These are phyloP conservation scores for Xylaria sp. DNA, from an alignment of 2,329 filamentous ascomycete species.

Conservation along the genomic window DNA sequence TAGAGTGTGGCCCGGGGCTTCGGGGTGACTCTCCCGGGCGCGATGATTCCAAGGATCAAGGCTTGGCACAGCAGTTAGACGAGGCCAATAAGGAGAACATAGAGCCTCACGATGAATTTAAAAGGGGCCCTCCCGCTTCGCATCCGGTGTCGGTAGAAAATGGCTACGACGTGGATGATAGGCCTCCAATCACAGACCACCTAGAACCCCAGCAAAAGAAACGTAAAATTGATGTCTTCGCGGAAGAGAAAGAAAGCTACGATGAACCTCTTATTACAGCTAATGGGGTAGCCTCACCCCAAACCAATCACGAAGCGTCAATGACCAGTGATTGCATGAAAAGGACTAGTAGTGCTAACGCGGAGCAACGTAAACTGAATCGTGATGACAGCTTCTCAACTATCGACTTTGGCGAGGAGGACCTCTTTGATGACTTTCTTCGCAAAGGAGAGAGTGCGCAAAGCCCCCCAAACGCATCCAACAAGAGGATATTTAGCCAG, in stretches of 20 bases:
- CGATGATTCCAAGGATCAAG: background rate
- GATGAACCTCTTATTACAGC: background rate
- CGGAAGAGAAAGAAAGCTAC: background rate
- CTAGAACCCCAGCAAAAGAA: slow-evolving; percentile 18
- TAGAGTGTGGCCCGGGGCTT: background rate
- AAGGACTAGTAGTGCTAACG: background rate
- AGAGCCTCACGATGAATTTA: background rate
- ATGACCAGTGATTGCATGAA: background rate
- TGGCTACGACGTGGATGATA: background rate
- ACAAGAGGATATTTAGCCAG: background rate
- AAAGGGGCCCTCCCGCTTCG: background rate
- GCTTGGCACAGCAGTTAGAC: background rate
- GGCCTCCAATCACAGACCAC: background rate
- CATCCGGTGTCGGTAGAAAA: background rate
- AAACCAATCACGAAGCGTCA: background rate
- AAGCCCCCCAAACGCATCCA: background rate
- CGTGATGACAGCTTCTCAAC: slow-evolving; percentile 11
- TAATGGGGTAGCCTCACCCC: background rate
- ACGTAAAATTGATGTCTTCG: slow-evolving; percentile 5
- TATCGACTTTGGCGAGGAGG: slow-evolving; percentile 19
- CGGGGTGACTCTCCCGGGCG: background rate
- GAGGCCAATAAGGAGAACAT: slow-evolving; percentile 22
- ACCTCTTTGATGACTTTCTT: slow-evolving; percentile 18
- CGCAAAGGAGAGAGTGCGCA: background rate
- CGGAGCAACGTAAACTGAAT: background rate